Percentiles rank a stretch among this genome's conserved stretches.
These are phyloP conservation scores for Pseudonitzschia multistriata DNA, from an alignment of 108 stramenopile species.

Conservation along the genomic window DNA sequence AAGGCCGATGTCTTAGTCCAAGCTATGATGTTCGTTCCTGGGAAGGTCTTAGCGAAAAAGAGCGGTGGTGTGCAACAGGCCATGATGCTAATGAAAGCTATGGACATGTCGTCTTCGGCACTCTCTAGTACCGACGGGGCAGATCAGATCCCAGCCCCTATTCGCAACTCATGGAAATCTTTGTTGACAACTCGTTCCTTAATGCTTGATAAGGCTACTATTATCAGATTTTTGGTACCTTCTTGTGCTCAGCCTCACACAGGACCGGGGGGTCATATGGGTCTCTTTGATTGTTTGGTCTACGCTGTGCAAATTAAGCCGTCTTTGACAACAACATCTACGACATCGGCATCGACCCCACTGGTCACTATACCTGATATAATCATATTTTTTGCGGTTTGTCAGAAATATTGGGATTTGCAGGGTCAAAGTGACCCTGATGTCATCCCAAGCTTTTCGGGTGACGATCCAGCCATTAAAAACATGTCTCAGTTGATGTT, in stretches of 20 bases:
- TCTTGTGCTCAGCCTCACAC: slow-evolving; percentile 56
- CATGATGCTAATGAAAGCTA: slow-evolving; percentile 3
- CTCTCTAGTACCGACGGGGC: neutral
- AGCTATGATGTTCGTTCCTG: slow-evolving; percentile 37
- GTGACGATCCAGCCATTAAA: slow-evolving; percentile 29
- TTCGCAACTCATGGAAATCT: slow-evolving; percentile 51
- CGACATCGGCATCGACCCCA: slow-evolving; percentile 16
- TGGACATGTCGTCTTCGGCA: neutral
- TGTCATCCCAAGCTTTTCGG: slow-evolving; percentile 20
- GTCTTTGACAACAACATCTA: slow-evolving; percentile 11
- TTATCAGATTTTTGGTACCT: slow-evolving; percentile 61
- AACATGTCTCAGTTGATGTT: slow-evolving; percentile 47
- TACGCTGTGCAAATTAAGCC: slow-evolving; percentile 54
- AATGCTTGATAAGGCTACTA: slow-evolving; percentile 64
- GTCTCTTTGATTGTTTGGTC: slow-evolving; percentile 77
- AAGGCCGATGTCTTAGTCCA: slow-evolving; percentile 29
- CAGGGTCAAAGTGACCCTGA: slow-evolving; percentile 10
- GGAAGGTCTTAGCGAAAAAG: neutral
- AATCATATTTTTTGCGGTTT: slow-evolving; percentile 71
- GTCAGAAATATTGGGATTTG: slow-evolving; percentile 42
- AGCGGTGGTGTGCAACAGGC: neutral
- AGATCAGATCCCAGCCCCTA: slow-evolving; percentile 32
- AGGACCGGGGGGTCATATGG: slow-evolving; percentile 77
- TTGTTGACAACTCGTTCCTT: slow-evolving; percentile 30
- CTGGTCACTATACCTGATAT: slow-evolving; percentile 67